These are phyloP conservation scores for Vaccinium corymbosum DNA, from an alignment of 148 eudicot genomes.

Conservation along the genomic window DNA sequence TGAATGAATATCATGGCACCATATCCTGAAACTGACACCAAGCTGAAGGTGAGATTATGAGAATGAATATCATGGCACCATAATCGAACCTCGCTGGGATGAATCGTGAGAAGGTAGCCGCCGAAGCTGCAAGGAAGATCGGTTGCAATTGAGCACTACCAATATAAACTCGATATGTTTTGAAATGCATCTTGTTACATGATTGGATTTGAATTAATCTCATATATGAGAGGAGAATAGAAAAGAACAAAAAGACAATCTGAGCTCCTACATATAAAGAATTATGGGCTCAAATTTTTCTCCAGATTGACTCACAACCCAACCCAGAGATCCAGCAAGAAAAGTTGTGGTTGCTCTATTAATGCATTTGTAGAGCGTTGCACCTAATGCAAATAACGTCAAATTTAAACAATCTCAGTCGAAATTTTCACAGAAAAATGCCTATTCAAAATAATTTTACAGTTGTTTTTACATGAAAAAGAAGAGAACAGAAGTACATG, in stretches of 20 bases:
- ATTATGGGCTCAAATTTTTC: conserved; percentile 57
- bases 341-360: conserved; percentile 60
- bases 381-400: conserved; percentile 38
- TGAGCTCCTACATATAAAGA: conserved; percentile 13
- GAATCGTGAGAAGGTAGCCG: too few species aligned
- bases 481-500: not conserved
- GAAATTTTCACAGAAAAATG: not conserved
- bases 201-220: not conserved
- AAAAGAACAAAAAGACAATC: not conserved
- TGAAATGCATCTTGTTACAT: not conserved
- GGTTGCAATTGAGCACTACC: conserved; percentile 4
- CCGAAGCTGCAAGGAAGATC: too few species aligned
- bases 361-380: conserved; percentile 59
- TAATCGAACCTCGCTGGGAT: too few species aligned
- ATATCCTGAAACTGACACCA: conserved; percentile 57
- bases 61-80: too few species aligned
- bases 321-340: conserved; percentile 73
- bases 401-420: not conserved
- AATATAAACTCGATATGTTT: not conserved
- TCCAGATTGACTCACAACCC: conserved; percentile 65
- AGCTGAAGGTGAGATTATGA: too few species aligned
- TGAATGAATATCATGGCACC: conserved; percentile 86
- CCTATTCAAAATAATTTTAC: not conserved
- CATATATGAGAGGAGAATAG: not conserved
- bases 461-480: not conserved